Percentiles rank a stretch among this genome's conserved stretches.
These are phyloP conservation scores for Dryas drummondii DNA, from an alignment of 306 rosid genomes.

Conservation along the genomic window DNA sequence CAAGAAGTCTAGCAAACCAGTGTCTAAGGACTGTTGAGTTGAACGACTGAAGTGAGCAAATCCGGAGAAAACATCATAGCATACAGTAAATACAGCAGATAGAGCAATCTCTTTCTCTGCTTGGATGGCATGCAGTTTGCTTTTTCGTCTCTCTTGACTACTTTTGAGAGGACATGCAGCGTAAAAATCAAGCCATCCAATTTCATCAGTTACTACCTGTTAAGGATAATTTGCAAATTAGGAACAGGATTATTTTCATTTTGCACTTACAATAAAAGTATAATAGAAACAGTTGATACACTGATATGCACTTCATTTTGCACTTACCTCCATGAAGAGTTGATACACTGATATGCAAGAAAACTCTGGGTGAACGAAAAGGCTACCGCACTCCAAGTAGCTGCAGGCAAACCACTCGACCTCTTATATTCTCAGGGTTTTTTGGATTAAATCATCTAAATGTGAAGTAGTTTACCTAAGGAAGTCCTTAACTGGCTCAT, in stretches of 20 bases:
- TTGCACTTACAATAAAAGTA: slow-evolving; percentile 9
- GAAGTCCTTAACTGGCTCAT: slow-evolving; percentile 60
- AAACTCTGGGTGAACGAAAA: slow-evolving; percentile 60
- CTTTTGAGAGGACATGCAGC: slow-evolving; percentile 38
- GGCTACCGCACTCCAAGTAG: slow-evolving; percentile 73
- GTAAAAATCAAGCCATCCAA: slow-evolving; percentile 74
- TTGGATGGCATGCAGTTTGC: slow-evolving; percentile 45
- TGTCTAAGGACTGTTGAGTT: slow-evolving; percentile 53
- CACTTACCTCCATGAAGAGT: slow-evolving; percentile 11
- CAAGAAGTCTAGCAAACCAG: slow-evolving; percentile 49
- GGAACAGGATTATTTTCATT: background rate
- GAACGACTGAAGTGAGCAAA: slow-evolving; percentile 67
- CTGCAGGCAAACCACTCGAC: slow-evolving; percentile 42
- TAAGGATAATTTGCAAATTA: slow-evolving; percentile 10
- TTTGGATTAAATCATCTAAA: slow-evolving; percentile 13
- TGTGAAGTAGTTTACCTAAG: slow-evolving; percentile 46
- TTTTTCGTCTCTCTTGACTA: slow-evolving; percentile 41
- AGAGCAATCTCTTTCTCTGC: slow-evolving; percentile 68
- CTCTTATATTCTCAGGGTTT: slow-evolving; percentile 5
- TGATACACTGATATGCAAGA: slow-evolving; percentile 50
- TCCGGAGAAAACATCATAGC: slow-evolving; percentile 69
- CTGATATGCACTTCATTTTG: background rate
- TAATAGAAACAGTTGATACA: slow-evolving; percentile 45
- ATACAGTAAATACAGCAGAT: slow-evolving; percentile 48
- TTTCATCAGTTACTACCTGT: slow-evolving; percentile 67